phyloP scores from a whole-genome alignment of 169 alveolate genomes.

The Plasmodium gonderi region DNA sequence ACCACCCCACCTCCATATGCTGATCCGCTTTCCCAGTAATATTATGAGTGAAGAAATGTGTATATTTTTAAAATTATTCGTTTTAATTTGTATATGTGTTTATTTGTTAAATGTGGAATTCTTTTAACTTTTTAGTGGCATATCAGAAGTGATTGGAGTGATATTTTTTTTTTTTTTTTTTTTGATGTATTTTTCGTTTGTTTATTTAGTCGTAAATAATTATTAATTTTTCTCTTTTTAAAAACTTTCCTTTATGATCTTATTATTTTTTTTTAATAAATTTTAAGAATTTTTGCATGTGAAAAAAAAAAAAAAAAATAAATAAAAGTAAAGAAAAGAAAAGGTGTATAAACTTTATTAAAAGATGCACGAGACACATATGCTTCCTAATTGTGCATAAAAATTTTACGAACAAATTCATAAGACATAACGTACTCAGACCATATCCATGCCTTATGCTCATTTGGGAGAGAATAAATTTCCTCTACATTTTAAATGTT shows the following conservation, averaged over 20 bases:
- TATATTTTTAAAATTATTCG: neutral
- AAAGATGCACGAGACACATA: no score
- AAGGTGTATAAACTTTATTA: no score
- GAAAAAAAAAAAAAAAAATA: no score
- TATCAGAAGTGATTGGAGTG: neutral
- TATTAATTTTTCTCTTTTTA: slow-evolving; percentile 24
- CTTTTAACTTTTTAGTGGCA: neutral
- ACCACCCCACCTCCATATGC: neutral
- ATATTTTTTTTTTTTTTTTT: neutral
- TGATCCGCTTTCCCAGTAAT: no score
- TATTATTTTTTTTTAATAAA: neutral
- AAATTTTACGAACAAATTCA: neutral
- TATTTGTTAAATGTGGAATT: neutral
- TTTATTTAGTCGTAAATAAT: slow-evolving; percentile 1
- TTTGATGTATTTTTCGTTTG: neutral
- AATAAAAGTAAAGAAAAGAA: no score
- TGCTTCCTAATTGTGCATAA: no score
- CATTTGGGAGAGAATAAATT: neutral
- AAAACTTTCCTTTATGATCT: neutral
- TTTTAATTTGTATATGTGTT: neutral
- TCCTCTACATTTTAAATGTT: neutral
- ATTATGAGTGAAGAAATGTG: neutral
- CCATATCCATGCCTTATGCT: neutral
- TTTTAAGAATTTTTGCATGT: no score
- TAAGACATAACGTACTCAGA: neutral